A percentile compares a stretch with the other conserved stretches of the same genome.
These are phyloP conservation scores for Cydonia oblonga DNA, from an alignment of 331 rosid species.

Conservation along the genomic window DNA sequence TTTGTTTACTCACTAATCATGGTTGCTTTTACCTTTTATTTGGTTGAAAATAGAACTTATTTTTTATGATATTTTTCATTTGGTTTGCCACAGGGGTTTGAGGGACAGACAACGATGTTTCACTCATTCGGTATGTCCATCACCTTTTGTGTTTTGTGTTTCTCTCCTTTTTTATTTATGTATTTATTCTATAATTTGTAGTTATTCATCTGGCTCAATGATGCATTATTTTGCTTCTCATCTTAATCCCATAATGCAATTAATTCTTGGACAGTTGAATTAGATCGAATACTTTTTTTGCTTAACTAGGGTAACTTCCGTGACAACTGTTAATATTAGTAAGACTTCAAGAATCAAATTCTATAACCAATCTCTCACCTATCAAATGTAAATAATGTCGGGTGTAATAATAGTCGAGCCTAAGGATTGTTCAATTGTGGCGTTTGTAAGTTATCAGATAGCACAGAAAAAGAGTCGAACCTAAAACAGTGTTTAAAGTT, in stretches of 20 bases:
- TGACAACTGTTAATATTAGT: too few species aligned
- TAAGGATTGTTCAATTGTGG: neutral
- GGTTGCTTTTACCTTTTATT: neutral
- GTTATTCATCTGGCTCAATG: neutral
- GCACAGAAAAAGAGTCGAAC: too few species aligned
- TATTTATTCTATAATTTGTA: neutral
- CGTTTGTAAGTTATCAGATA: too few species aligned
- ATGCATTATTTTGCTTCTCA: neutral
- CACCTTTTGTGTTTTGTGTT: neutral
- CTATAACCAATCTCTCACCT: too few species aligned
- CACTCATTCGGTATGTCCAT: neutral
- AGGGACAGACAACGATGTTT: neutral
- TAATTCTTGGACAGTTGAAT: neutral
- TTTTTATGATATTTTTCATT: neutral
- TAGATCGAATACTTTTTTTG: neutral
- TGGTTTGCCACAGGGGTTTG: conserved; percentile 6
- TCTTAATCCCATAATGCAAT: neutral
- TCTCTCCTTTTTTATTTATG: neutral
- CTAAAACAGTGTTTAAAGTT: neutral
- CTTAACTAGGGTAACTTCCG: neutral
- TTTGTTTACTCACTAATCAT: neutral
- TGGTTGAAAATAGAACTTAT: neutral
- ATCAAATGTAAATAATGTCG: too few species aligned
- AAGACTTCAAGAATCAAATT: neutral
- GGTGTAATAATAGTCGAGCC: neutral